Evolutionary conservation across 2,329 filamentous ascomycete species (phyloP), one percentile per base, ranked within the genome.

Genomic region (Aspergillus arachidicola): DNA sequence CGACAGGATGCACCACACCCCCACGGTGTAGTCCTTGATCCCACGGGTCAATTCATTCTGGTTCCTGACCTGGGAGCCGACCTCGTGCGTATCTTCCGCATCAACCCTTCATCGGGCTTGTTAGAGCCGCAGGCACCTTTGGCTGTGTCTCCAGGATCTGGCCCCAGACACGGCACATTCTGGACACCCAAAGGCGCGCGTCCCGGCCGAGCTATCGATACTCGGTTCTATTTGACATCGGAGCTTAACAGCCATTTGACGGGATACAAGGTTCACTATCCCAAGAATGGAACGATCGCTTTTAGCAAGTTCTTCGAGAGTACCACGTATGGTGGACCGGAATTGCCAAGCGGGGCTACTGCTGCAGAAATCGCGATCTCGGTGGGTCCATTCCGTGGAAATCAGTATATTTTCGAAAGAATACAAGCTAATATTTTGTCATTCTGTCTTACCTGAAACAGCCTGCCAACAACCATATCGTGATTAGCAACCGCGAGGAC

Each of bases 1-100:
- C 82, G 85, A n/a, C 86, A 88, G 71, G 82, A 86, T 61, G 80
- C 79, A 6, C 79, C 85, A 6, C 85, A 87, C 67, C 85, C 84
- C 9, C 85, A 87, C 73, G 79, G 83, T 21, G 80, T 80, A 6
- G 79, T 84, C 4, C 41, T 68, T 23, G 68, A 69, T 51, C 68
- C 68, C 5, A 67, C 73, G 78, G 12, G 85, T 84, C 64, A 83
- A 81, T 86, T 80, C 69, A 68, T 87, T 26, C 72, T 87, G 1
- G 78, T 81, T 9, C 80, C 84, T 1, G 85, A 87, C 65, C 79
- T 87, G 2, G 85, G 85, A 38, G 82, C 84, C 6, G 85, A 87
- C 68, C 69, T 84, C 26, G 77, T 86, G 59, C 84, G 84, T 62
- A 80, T 87, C 68, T 85, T 84, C 76, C 76, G 76, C 70, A 83